Conservation (phyloP, 169 alveolate genomes). For the Plasmodium gonderi region DNA sequence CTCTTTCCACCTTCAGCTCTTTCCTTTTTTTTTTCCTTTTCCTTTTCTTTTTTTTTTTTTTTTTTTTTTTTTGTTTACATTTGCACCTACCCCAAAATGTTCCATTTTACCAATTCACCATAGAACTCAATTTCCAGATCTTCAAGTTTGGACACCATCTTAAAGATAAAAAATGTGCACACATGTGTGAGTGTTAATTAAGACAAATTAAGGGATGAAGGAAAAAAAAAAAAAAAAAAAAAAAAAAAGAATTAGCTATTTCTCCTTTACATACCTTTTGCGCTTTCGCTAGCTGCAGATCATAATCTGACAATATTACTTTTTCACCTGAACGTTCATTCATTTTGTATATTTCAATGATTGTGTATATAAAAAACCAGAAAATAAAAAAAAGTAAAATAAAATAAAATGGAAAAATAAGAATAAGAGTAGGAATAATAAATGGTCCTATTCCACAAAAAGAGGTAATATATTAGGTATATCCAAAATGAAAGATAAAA, state of each 20-base stretch:
- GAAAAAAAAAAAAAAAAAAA: slow-evolving; percentile 1
- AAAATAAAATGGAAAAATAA: background rate
- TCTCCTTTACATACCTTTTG: slow-evolving; percentile 16
- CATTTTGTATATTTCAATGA: slow-evolving; percentile 2
- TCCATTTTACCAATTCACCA: slow-evolving; percentile 32
- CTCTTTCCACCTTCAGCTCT: no score
- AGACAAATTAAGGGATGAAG: background rate
- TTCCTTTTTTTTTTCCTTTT: background rate
- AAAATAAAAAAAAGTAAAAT: background rate
- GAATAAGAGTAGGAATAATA: background rate
- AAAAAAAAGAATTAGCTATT: background rate
- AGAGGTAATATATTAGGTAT: no score
- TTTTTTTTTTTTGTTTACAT: background rate
- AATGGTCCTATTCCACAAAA: no score
- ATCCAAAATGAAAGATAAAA: no score
- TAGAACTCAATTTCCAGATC: slow-evolving; percentile 47
- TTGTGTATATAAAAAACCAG: background rate
- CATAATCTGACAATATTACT: slow-evolving; percentile 15
- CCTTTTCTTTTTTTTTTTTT: background rate
- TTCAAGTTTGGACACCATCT: slow-evolving; percentile 40
- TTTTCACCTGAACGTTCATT: slow-evolving; percentile 25
- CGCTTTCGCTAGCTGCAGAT: slow-evolving; percentile 64
- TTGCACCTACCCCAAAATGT: slow-evolving; percentile 25
- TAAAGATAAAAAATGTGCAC: background rate
- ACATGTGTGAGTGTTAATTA: background rate